Evolutionary conservation across 2,329 filamentous ascomycete species (phyloP).

Genomic region (Colletotrichum horii): DNA sequence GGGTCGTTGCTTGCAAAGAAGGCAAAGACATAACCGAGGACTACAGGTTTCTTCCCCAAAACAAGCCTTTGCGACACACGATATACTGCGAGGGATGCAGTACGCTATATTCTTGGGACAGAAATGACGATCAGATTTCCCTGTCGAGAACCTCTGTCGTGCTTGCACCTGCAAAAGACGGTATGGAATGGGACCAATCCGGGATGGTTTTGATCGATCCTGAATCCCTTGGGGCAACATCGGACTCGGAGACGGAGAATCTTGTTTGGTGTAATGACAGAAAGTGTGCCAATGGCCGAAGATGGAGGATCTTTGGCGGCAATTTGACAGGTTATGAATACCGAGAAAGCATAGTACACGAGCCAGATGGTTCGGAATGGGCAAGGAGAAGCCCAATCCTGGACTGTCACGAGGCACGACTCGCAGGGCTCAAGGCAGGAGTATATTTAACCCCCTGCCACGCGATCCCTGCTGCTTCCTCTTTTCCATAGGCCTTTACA

Average conservation of each 20-base stretch:
- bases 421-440: too few relatives aligned
- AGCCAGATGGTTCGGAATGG: accelerated
- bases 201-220: not conserved
- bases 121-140: not conserved
- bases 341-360: not conserved
- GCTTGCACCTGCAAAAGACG: not conserved
- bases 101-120: not conserved
- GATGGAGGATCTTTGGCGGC: not conserved
- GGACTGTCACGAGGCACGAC: not conserved
- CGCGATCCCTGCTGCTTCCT: too few relatives aligned
- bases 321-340: not conserved
- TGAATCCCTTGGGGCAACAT: accelerated
- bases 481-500: too few relatives aligned
- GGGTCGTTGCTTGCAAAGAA: not conserved
- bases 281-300: not conserved
- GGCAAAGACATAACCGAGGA: accelerated
- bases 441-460: too few relatives aligned
- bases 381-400: not conserved
- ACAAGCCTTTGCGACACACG: accelerated
- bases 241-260: not conserved
- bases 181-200: not conserved
- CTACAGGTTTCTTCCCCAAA: not conserved
- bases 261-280: not conserved
- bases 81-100: not conserved
- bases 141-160: not conserved